Evolutionary conservation across 257 asterid species (phyloP).

Genomic region (Echium plantagineum): DNA sequence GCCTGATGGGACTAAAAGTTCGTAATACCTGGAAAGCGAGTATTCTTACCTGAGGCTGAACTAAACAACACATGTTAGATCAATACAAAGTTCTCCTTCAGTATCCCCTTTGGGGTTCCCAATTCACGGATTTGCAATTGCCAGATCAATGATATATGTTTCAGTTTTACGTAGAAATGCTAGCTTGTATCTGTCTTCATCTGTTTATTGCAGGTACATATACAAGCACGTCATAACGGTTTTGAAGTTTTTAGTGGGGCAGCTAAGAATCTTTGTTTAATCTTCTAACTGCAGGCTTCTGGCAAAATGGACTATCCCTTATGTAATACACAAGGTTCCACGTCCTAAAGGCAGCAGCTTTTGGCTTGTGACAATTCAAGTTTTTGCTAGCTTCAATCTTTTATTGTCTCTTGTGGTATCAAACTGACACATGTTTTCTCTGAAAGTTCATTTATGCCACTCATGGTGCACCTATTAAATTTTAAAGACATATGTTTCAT

Average conservation of each 20-base stretch:
- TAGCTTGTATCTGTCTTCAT: no score
- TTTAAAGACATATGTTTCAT: no score
- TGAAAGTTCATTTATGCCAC: conserved; percentile 5
- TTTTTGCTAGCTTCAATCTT: conserved; percentile 78
- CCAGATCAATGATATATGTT: no score
- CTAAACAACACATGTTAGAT: no score
- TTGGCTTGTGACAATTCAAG: conserved; percentile 69
- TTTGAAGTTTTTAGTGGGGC: neutral
- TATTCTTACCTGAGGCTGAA: no score
- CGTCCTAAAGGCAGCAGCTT: conserved; percentile 66
- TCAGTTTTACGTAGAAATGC: no score
- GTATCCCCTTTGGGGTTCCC: neutral
- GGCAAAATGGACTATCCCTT: conserved; percentile 40
- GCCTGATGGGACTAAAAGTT: no score
- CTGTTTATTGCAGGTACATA: no score
- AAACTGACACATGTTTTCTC: neutral
- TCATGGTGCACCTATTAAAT: neutral
- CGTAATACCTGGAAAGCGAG: no score
- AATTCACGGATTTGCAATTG: neutral
- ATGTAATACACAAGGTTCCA: conserved; percentile 51
- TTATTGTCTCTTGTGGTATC: conserved; percentile 60
- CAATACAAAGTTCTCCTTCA: neutral
- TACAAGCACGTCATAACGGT: neutral
- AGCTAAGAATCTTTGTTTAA: neutral
- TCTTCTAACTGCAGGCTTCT: conserved; percentile 45